phyloP scores from a whole-genome alignment of 139 green algal genomes.

The Trebouxia sp. region DNA sequence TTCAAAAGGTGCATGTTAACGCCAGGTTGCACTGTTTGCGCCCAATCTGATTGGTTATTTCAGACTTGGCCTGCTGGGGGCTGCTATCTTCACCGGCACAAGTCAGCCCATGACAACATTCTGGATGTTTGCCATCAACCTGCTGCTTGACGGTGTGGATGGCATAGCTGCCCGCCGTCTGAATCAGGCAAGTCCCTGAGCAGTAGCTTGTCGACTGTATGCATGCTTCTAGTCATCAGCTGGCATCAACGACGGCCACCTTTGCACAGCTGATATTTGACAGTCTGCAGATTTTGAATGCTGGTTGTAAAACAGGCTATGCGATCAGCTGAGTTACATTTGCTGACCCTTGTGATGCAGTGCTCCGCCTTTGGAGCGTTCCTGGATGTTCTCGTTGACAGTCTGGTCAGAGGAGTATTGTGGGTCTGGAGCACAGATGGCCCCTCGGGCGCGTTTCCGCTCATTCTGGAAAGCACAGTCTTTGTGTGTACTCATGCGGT shows the following conservation, averaged over 20 bases:
- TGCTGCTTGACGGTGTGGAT: constrained; percentile 39
- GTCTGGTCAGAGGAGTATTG: constrained; percentile 42
- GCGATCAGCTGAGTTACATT: not conserved
- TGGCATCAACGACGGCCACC: too few species aligned
- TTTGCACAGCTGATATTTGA: not conserved
- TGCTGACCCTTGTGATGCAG: constrained; percentile 26
- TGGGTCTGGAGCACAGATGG: constrained; percentile 41
- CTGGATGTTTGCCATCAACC: constrained; percentile 18
- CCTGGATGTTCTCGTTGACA: constrained; percentile 60
- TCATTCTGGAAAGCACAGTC: constrained; percentile 48
- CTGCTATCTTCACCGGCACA: not conserved
- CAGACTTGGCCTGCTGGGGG: constrained; percentile 26
- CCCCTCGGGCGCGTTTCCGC: constrained; percentile 15
- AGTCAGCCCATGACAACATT: not conserved
- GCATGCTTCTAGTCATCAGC: too few species aligned
- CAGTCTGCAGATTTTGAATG: too few species aligned
- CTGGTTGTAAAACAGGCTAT: too few species aligned
- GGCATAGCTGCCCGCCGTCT: constrained; percentile 37
- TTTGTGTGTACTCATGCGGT: constrained; percentile 56
- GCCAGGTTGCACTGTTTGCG: constrained; percentile 33
- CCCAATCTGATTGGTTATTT: constrained; percentile 43
- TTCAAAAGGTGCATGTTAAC: not conserved
- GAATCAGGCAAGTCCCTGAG: not conserved
- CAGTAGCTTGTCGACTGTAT: too few species aligned
- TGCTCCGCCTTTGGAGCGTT: constrained; percentile 55